Evolutionary conservation across 2,329 filamentous ascomycete species (phyloP).

Genomic region (Microcyclosporella mali): DNA sequence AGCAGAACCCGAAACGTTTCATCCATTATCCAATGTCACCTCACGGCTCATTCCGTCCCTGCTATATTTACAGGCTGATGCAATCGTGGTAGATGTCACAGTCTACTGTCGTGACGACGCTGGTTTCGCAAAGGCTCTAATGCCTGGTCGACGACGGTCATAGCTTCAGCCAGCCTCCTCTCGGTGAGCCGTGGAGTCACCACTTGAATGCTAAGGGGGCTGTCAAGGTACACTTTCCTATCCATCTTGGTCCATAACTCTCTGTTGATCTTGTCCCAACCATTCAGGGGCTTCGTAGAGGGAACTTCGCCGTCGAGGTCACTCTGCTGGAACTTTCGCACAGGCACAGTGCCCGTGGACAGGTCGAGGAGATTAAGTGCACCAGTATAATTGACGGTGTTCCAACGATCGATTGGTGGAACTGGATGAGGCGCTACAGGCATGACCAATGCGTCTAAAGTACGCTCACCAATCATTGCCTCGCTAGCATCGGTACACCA

Average conservation of each 20-base stretch:
- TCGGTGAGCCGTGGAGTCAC: constrained; percentile 52
- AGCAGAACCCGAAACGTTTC: too few species aligned
- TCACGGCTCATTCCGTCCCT: too few species aligned
- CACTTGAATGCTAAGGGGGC: constrained; percentile 52
- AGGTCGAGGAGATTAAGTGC: constrained; percentile 59
- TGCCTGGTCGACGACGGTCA: constrained; percentile 49
- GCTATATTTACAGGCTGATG: too few species aligned
- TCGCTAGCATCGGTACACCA: constrained; percentile 20
- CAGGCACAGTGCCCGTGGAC: constrained; percentile 52
- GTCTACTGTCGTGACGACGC: too few species aligned
- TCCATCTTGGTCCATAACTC: constrained; percentile 52
- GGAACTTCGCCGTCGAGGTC: constrained; percentile 48
- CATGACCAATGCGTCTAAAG: constrained; percentile 56
- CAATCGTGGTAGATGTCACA: too few species aligned
- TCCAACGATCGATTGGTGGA: constrained; percentile 56
- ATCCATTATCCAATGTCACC: too few species aligned
- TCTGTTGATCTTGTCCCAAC: constrained; percentile 57
- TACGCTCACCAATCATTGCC: constrained; percentile 8
- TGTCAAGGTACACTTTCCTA: constrained; percentile 49
- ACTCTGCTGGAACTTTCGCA: constrained; percentile 43
- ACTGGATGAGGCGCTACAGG: constrained; percentile 60
- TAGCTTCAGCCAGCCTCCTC: constrained; percentile 47
- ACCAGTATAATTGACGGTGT: constrained; percentile 56
- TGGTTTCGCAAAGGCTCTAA: constrained; percentile 22
- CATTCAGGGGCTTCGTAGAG: constrained; percentile 37